Percentiles rank a stretch among this genome's conserved stretches.
Conservation (phyloP, 2,329 filamentous ascomycete species). For the Cladophialophora psammophila region DNA sequence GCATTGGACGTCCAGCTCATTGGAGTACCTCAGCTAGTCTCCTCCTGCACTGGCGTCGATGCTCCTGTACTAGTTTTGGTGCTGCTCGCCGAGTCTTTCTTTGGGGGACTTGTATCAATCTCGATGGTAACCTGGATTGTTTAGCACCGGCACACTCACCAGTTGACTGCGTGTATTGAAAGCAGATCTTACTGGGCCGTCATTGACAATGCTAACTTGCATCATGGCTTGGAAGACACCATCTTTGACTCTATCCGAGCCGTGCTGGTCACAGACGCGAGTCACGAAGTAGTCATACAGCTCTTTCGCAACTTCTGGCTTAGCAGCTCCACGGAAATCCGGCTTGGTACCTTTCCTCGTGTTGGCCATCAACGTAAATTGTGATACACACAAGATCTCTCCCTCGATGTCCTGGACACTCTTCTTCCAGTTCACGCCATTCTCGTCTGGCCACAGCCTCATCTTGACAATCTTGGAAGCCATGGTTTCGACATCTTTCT, state of each 20-base stretch:
- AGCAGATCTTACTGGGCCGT: constrained; percentile 66
- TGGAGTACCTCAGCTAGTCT: not conserved
- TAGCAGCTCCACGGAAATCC: constrained; percentile 88
- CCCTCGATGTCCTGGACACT: constrained; percentile 87
- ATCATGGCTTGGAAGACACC: constrained; percentile 99
- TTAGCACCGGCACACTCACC: constrained; percentile 21
- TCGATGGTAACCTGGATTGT: constrained; percentile 42
- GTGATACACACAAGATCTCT: constrained; percentile 95
- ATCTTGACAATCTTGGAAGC: constrained; percentile 87
- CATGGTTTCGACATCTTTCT: constrained; percentile 83
- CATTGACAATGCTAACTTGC: constrained; percentile 92
- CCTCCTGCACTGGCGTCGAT: constrained; percentile 23
- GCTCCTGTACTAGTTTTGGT: constrained; percentile 29
- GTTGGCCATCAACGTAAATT: constrained; percentile 91
- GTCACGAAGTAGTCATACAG: constrained; percentile 85
- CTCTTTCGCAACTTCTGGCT: constrained; percentile 76
- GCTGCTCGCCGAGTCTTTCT: constrained; percentile 42
- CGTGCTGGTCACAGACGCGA: constrained; percentile 76
- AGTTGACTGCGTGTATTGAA: not conserved
- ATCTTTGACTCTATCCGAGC: constrained; percentile 80
- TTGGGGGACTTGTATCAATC: constrained; percentile 56
- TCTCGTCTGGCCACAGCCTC: constrained; percentile 87
- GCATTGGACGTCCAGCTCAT: not conserved
- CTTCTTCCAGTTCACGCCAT: constrained; percentile 83
- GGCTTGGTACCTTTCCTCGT: constrained; percentile 97